Percentiles rank a stretch among this genome's conserved stretches.
phyloP scores from a whole-genome alignment of 208 protist species.

The Balamuthia mandrillaris region DNA sequence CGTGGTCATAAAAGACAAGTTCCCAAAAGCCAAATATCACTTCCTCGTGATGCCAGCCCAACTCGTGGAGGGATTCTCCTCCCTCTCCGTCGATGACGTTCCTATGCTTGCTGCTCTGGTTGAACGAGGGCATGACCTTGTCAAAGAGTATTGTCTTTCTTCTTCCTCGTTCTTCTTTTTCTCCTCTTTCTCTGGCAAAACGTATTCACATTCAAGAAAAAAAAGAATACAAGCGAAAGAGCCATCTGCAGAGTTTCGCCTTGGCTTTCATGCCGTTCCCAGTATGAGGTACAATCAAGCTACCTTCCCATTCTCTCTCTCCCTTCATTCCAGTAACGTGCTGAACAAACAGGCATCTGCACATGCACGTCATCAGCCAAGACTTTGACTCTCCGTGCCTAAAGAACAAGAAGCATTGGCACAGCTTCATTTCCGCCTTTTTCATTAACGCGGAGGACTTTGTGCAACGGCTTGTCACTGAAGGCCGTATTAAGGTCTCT shows the following conservation, averaged over 20 bases:
- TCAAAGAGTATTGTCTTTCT: not conserved
- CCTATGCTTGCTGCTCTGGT: not conserved
- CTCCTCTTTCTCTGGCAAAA: too few relatives aligned
- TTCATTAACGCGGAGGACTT: not conserved
- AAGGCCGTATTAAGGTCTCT: not conserved
- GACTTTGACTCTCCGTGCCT: constrained; percentile 8
- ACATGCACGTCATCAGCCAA: constrained; percentile 27
- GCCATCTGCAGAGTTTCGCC: not conserved
- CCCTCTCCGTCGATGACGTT: not conserved
- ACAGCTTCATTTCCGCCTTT: constrained; percentile 5
- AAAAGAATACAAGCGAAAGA: not conserved
- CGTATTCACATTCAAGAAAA: too few relatives aligned
- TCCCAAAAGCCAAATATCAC: not conserved
- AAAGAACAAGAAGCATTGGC: constrained; percentile 30
- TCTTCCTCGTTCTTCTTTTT: too few relatives aligned
- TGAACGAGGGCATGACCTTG: not conserved
- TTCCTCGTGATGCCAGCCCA: not conserved
- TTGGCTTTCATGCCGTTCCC: constrained; percentile 16
- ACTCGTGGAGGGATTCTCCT: not conserved
- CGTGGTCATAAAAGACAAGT: constrained; percentile 26
- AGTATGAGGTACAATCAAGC: too few relatives aligned
- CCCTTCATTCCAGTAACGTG: too few relatives aligned
- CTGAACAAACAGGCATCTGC: too few relatives aligned
- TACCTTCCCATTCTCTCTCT: too few relatives aligned
- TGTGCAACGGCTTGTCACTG: not conserved